Evolutionary conservation across 257 asterid genomes (phyloP).

Genomic region (Solanum verrucosum): DNA sequence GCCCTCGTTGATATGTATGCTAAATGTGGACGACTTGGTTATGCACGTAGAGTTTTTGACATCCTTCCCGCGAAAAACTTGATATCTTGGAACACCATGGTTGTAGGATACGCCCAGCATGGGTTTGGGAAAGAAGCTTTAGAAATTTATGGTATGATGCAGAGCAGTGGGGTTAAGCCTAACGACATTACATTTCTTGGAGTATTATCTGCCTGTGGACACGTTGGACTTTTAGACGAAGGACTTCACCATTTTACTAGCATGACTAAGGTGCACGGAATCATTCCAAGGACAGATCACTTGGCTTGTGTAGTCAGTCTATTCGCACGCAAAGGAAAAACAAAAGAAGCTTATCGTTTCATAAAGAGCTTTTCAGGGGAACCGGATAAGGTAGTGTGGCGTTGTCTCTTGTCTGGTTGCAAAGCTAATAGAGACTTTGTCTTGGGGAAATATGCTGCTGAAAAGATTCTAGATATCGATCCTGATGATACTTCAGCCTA

Average conservation of each 20-base stretch:
- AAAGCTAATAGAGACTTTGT: constrained; percentile 34
- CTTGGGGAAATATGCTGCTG: constrained; percentile 56
- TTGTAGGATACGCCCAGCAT: constrained; percentile 68
- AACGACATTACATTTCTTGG: constrained; percentile 53
- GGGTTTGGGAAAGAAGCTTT: constrained; percentile 67
- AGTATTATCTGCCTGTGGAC: constrained; percentile 65
- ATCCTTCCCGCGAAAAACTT: constrained; percentile 38
- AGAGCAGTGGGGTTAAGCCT: constrained; percentile 30
- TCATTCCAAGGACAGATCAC: constrained; percentile 55
- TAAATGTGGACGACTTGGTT: constrained; percentile 53
- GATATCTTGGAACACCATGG: constrained; percentile 76
- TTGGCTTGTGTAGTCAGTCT: constrained; percentile 61
- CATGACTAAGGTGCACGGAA: constrained; percentile 40
- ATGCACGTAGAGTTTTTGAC: constrained; percentile 53
- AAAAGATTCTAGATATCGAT: constrained; percentile 45
- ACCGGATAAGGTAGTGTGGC: constrained; percentile 66
- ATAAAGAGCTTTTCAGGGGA: constrained; percentile 24
- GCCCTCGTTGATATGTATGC: constrained; percentile 73
- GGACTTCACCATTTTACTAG: constrained; percentile 47
- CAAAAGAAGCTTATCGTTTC: constrained; percentile 46
- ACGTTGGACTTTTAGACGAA: constrained; percentile 51
- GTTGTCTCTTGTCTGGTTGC: constrained; percentile 68
- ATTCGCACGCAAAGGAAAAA: constrained; percentile 54
- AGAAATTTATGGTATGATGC: constrained; percentile 49
- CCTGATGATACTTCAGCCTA: constrained; percentile 63